Evolutionary conservation across 2,329 filamentous ascomycete genomes (phyloP), one percentile per base, ranked within the genome.

Genomic region (Septoria linicola): DNA sequence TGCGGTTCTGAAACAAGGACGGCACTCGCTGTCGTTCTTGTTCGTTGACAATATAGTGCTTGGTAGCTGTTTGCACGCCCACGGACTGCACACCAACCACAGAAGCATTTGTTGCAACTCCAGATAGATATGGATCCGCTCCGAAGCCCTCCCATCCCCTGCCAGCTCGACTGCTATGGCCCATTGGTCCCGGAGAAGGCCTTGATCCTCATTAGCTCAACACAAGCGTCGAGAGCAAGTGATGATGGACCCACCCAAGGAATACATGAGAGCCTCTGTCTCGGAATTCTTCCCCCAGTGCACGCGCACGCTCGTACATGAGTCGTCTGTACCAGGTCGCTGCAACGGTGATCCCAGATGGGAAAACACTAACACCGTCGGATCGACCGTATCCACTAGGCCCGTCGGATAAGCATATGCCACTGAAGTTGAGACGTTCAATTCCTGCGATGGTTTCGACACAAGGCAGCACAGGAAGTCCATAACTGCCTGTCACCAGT

Each of bases 81-180:
- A 80, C 77, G 2, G 79, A 78, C 64, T 90, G 87, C 6, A 88
- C 82, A 0, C 89, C 91, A 46, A 78, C 81, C 64, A 96, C 87
- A 0, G 88, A 93, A 69, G 89, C 76, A 8, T 84, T 85, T 1
- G 87, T 85, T 6, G 87, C 88, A 41, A 93, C 76, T 8, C 87
- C 91, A 67, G 92, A 88, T 0, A 96, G 75, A 41, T 95, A 90
- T 0, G 91, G 90, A 66, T 96, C 91, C 0, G 87, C 76, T 1
- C 89, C 89, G 61, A 96, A 96, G 0, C 88, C 89, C 68, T 96
- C 90, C 90, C 90, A 96, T 59, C 92, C 93, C 44, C 90, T 79
- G 1, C 91, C 91, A 13, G 89, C 90, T 6, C 87, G 88, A 0
- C 89, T 89, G 77, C 89, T 84, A 48, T 88, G 79, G 1, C 91